Conservation (phyloP, 2,329 filamentous ascomycete species). For the Talaromyces sp. region DNA sequence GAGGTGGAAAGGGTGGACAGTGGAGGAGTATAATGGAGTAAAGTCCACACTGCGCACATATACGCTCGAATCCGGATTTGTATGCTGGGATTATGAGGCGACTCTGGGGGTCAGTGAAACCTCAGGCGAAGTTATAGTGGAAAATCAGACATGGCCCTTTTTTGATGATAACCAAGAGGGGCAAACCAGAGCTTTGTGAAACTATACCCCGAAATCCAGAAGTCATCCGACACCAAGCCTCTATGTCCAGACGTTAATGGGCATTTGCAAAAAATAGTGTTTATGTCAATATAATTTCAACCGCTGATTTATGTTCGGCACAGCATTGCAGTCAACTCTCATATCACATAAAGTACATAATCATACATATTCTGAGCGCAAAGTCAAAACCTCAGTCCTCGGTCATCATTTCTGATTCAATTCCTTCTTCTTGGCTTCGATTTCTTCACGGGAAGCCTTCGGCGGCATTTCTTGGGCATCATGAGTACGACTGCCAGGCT, state of each 20-base stretch:
- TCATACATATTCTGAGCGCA: not conserved
- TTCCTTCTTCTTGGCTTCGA: slow-evolving; percentile 61
- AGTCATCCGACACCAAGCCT: not conserved
- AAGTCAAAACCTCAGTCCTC: not conserved
- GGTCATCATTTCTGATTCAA: slow-evolving; percentile 55
- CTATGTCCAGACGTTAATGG: not conserved
- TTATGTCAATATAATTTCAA: not conserved
- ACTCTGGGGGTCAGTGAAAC: slow-evolving; percentile 8
- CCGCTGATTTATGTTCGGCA: not conserved
- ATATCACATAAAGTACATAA: not conserved
- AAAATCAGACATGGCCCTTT: not conserved
- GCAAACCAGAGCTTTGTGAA: not conserved
- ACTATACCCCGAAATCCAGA: not conserved
- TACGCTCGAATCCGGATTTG: slow-evolving; percentile 4
- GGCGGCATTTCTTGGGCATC: slow-evolving; percentile 38
- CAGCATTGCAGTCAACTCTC: not conserved
- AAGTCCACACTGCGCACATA: slow-evolving; percentile 16
- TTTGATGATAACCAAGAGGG: not conserved
- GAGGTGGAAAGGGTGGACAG: slow-evolving; percentile 8
- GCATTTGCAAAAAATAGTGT: not conserved
- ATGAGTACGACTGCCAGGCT: not conserved
- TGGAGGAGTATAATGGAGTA: slow-evolving; percentile 6
- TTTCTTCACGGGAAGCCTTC: slow-evolving; percentile 61
- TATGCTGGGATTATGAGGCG: slow-evolving; percentile 6
- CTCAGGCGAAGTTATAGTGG: slow-evolving; percentile 1